Conservation (phyloP, 345 rosid genomes). For the Eutrema heterophyllum region DNA sequence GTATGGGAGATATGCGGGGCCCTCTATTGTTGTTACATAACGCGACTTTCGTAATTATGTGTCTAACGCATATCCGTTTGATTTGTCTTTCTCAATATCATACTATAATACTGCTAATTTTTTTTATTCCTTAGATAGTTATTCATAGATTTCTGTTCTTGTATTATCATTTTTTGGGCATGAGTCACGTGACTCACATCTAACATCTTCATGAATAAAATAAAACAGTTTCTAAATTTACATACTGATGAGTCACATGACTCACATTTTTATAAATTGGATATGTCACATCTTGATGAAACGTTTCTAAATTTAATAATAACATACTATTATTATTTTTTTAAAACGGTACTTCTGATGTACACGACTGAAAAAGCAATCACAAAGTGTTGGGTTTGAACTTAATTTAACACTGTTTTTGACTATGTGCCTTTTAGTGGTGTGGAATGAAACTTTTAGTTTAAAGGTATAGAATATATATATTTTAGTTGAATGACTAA, state of each 20-base stretch:
- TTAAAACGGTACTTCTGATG: not conserved
- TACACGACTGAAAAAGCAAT: conserved; percentile 20
- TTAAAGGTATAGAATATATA: not conserved
- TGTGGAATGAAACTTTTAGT: not conserved
- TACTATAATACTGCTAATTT: not conserved
- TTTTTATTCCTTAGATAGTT: not conserved
- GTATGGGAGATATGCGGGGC: conserved; percentile 2
- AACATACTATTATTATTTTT: not conserved
- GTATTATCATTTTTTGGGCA: not conserved
- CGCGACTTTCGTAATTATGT: not conserved
- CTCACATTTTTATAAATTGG: not conserved
- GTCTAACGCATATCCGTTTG: not conserved
- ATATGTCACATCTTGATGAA: conserved; percentile 3
- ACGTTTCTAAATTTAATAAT: not conserved
- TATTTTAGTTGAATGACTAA: not conserved
- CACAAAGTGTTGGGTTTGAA: not conserved
- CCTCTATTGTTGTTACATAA: not conserved
- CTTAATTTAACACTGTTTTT: not conserved
- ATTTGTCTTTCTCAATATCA: not conserved
- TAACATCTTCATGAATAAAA: not conserved
- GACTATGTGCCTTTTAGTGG: not conserved
- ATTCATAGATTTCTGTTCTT: not conserved
- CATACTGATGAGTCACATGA: not conserved
- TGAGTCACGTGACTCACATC: not conserved
- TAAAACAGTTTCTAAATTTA: not conserved